phyloP scores from a whole-genome alignment of 208 protist species.

The Crithidia acanthocephali region DNA sequence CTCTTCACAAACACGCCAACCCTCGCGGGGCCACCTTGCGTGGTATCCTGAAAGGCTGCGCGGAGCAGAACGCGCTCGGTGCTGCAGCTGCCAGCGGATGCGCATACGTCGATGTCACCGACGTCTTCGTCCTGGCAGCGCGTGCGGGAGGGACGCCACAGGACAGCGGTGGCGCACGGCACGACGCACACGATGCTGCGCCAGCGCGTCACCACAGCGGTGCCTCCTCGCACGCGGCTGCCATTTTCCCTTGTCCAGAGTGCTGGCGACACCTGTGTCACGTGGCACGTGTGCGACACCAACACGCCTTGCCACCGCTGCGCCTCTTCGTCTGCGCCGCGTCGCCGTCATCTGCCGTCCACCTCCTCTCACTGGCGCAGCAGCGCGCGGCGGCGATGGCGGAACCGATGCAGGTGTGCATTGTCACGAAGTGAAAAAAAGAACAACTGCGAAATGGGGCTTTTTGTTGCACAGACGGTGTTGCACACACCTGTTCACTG shows the following conservation, averaged over 20 bases:
- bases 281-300: conserved; percentile 51
- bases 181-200: not conserved
- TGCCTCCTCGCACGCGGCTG: conserved; percentile 6
- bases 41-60: conserved; percentile 86
- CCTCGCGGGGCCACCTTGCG: conserved; percentile 39
- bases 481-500: too few species aligned
- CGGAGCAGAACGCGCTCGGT: conserved; percentile 90
- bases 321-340: conserved; percentile 46
- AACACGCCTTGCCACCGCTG: conserved; percentile 38
- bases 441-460: too few species aligned
- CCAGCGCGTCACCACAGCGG: not conserved
- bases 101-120: conserved; percentile 49
- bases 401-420: conserved; percentile 29
- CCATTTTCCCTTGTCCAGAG: conserved; percentile 73
- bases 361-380: conserved; percentile 25
- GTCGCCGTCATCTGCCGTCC: conserved; percentile 9
- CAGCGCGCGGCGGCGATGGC: conserved; percentile 22
- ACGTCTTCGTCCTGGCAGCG: conserved; percentile 56
- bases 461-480: too few species aligned
- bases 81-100: conserved; percentile 72
- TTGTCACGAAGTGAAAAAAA: conserved; percentile 10
- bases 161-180: too few species aligned
- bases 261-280: conserved; percentile 71
- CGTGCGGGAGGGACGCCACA: not conserved
- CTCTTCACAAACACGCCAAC: conserved; percentile 70